Conservation (phyloP, 2,329 filamentous ascomycete species). For the Ceratocystis smalleyi region DNA sequence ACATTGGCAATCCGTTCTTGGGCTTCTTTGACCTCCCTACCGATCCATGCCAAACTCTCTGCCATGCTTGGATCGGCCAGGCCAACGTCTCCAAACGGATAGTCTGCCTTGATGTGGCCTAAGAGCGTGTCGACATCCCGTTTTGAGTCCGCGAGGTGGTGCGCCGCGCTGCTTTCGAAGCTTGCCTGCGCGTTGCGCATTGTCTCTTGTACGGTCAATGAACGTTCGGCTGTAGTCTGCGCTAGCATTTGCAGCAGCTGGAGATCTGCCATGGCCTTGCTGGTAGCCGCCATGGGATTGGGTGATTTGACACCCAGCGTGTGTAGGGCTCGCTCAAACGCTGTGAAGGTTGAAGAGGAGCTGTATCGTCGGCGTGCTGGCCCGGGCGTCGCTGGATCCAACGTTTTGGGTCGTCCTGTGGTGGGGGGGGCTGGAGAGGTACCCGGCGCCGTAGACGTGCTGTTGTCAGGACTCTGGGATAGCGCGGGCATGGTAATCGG, state of each 20-base stretch:
- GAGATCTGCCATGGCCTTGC: not conserved
- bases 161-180: conserved; percentile 31
- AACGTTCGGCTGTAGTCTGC: conserved; percentile 27
- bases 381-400: not conserved
- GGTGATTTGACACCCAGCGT: not conserved
- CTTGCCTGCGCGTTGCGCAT: conserved; percentile 32
- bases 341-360: not conserved
- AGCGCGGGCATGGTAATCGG: not conserved
- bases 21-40: conserved; percentile 30
- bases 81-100: conserved; percentile 31
- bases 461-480: not conserved
- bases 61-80: conserved; percentile 40
- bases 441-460: not conserved
- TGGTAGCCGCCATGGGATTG: not conserved
- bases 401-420: not conserved
- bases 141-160: conserved; percentile 33
- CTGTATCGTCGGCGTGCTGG: not conserved
- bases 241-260: not conserved
- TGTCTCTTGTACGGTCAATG: conserved; percentile 30
- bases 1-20: conserved; percentile 27
- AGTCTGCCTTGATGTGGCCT: conserved; percentile 39
- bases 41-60: conserved; percentile 32
- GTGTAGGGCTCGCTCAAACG: not conserved
- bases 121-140: conserved; percentile 34
- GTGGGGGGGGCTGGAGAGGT: not conserved